phyloP scores from a whole-genome alignment of 306 rosid species.

The Biancaea sappan region DNA sequence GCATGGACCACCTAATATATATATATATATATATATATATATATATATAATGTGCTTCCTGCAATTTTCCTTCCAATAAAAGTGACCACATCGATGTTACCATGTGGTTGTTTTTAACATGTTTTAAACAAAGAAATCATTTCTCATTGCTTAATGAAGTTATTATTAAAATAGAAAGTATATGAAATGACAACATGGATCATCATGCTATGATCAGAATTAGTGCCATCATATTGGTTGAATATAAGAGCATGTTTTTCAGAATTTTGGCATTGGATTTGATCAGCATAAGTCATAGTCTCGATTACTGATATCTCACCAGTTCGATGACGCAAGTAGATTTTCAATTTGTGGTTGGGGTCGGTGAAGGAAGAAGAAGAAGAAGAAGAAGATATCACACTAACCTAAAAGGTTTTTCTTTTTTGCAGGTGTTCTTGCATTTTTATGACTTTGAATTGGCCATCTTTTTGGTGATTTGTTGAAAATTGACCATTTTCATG shows the following conservation, averaged over 20 bases:
- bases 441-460: background rate
- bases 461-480: background rate
- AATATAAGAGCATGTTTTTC: background rate
- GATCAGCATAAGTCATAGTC: background rate
- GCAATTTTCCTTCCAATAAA: background rate
- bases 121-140: background rate
- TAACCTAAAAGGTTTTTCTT: too few species aligned
- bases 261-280: background rate
- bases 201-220: background rate
- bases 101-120: background rate
- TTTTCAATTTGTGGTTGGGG: background rate
- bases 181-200: too few species aligned
- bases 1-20: background rate
- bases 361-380: too few species aligned
- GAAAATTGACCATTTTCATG: too few species aligned
- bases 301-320: constrained; percentile 17
- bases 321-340: background rate
- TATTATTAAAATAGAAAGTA: background rate
- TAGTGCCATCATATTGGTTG: background rate
- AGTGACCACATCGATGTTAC: background rate
- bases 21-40: too few species aligned
- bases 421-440: background rate
- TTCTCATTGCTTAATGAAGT: background rate
- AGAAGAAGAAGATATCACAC: too few species aligned
- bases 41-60: background rate